Percentiles rank a stretch among this genome's conserved stretches.
These are phyloP conservation scores for Colletotrichum agaves DNA, from an alignment of 2,329 filamentous ascomycete species.

Conservation along the genomic window DNA sequence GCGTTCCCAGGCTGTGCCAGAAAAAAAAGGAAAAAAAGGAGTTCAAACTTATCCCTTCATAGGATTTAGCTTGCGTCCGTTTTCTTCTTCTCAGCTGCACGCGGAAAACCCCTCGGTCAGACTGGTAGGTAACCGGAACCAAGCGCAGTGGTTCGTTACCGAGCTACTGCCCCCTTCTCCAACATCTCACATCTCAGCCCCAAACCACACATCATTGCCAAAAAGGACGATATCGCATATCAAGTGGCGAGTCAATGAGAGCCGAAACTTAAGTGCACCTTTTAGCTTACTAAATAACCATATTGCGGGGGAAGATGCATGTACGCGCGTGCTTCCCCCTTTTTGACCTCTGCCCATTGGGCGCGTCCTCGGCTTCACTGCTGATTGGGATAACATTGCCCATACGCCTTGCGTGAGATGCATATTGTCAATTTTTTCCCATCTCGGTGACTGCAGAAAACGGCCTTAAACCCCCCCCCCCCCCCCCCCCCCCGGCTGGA, in stretches of 20 bases:
- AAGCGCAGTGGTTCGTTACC: neutral
- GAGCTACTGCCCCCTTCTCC: neutral
- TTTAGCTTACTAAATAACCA: neutral
- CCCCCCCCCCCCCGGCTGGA: neutral
- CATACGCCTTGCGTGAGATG: neutral
- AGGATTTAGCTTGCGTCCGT: neutral
- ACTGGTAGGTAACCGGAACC: neutral
- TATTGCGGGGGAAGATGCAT: neutral
- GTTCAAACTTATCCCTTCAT: conserved; percentile 26
- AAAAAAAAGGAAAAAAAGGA: neutral
- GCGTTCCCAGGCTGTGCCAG: conserved; percentile 5
- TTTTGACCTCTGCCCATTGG: too few relatives aligned
- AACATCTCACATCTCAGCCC: conserved; percentile 1
- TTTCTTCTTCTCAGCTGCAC: neutral
- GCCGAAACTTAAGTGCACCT: conserved; percentile 9
- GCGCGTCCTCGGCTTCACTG: too few relatives aligned
- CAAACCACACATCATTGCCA: conserved; percentile 22
- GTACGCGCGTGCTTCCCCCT: neutral
- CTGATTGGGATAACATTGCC: neutral
- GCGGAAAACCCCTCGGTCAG: neutral
- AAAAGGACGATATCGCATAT: conserved; percentile 16
- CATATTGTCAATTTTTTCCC: conserved; percentile 13
- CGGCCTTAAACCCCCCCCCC: too few relatives aligned
- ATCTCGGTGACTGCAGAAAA: conserved; percentile 6
- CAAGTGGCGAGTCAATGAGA: conserved; percentile 30